Evolutionary conservation across 2,329 filamentous ascomycete genomes (phyloP), one percentile per base, ranked within the genome.

Genomic region (Orbilia ellipsospora): DNA sequence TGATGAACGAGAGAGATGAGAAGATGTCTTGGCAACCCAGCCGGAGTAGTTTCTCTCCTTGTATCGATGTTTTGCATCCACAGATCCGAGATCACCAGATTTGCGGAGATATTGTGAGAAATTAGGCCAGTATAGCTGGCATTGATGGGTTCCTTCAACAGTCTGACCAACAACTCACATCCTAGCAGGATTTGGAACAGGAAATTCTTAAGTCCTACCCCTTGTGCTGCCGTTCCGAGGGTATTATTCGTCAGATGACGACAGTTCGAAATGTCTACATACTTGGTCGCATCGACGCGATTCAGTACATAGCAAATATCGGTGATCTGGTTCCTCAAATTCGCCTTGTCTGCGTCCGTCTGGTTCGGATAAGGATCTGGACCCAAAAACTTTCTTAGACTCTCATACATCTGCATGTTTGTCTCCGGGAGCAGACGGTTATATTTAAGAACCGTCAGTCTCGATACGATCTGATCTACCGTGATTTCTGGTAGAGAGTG

Each of bases 11-110:
- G 59, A 15, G 73, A 77, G 45, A 67, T 70, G n/a, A 77, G 44
- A 10, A 74, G 31, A 57, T 74, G 70, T 6, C 70, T 61, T 10
- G 70, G 70, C 7, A 67, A 51, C 0, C 70, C 70, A 16, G 63
- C 63, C n/a, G 63, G 23, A 8, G 70, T 74, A 1, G 57, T 67
- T 26, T 74, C 70, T 23, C 70, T 50, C 44, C 65, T 67, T 1
- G 70, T 74, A 59, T 74, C 70, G 48, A 74, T 74, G 18, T 74
- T 74, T 54, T 74, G 70, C 70, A 74, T 74, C 70, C 70, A 74
- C 12, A 74, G 40, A 59, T 74, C 70, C 2, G 70, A 57, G 26
- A 74, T 68, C 1, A 74, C 70, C 0, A 74, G 26, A n/a, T 74
- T 74, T 8, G 70, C 70, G 10, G 70, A 74, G 18, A 74, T 74